These are phyloP conservation scores for Malus fusca DNA, from an alignment of 306 rosid species.

Conservation along the genomic window DNA sequence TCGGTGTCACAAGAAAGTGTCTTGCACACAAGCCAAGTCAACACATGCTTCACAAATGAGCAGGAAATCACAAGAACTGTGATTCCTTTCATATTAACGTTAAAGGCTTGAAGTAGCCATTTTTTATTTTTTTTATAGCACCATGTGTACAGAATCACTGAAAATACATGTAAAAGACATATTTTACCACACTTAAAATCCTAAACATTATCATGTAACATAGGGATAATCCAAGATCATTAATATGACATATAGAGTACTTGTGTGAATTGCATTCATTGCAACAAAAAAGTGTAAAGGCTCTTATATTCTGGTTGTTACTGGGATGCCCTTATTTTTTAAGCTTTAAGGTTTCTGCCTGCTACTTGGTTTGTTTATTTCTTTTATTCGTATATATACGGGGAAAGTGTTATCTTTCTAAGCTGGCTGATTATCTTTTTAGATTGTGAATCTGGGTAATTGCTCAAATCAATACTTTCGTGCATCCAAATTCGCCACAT, in stretches of 20 bases:
- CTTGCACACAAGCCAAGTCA: not conserved
- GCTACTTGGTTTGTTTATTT: not conserved
- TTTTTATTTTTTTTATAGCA: not conserved
- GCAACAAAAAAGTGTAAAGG: not conserved
- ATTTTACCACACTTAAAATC: not conserved
- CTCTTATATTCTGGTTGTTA: not conserved
- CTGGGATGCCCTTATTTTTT: not conserved
- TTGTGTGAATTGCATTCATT: not conserved
- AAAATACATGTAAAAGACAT: not conserved
- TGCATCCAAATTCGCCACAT: not conserved
- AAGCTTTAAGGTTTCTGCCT: not conserved
- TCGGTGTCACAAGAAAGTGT: not conserved
- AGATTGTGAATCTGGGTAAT: not conserved
- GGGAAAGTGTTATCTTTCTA: not conserved
- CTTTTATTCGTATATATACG: not conserved
- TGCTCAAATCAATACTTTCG: not conserved
- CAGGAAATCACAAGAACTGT: not conserved
- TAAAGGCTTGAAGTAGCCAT: not conserved
- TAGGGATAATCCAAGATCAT: not conserved
- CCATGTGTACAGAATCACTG: not conserved
- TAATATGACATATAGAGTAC: not conserved
- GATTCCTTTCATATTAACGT: not conserved
- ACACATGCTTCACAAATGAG: not conserved
- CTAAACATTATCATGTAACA: not conserved
- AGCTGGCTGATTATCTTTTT: not conserved